Percentiles rank a stretch among this genome's conserved stretches.
Conservation (phyloP, 2,329 filamentous ascomycete species). For the Trichophyton verrucosum region DNA sequence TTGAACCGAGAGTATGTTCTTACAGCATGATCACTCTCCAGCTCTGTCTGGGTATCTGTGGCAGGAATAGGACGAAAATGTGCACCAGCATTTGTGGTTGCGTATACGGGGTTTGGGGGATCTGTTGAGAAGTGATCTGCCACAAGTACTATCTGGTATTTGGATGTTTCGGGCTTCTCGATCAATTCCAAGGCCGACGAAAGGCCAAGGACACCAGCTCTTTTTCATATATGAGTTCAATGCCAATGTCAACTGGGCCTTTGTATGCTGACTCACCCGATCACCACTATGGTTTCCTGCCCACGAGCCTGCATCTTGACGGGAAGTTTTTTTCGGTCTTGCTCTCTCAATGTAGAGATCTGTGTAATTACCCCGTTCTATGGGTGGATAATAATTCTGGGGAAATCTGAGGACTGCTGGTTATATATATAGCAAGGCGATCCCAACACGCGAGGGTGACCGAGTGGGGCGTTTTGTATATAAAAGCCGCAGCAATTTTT, state of each 20-base stretch:
- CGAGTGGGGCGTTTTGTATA: background rate
- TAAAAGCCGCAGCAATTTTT: background rate
- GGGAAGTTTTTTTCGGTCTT: background rate
- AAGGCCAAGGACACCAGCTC: constrained; percentile 31
- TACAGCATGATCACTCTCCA: constrained; percentile 28
- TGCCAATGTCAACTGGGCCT: constrained; percentile 5
- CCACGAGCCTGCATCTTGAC: background rate
- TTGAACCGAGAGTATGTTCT: constrained; percentile 31
- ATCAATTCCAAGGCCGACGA: constrained; percentile 26
- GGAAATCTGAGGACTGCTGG: background rate
- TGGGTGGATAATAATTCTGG: background rate
- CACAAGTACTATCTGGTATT: constrained; percentile 25
- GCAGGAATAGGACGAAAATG: constrained; percentile 37
- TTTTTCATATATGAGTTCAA: constrained; percentile 11
- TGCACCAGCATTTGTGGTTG: constrained; percentile 36
- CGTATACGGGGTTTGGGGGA: constrained; percentile 28
- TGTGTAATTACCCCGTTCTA: background rate
- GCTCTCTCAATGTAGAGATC: background rate
- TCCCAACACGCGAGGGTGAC: background rate
- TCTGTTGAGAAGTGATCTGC: constrained; percentile 30
- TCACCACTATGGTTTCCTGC: constrained; percentile 24
- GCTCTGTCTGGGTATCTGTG: constrained; percentile 23
- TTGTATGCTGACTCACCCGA: constrained; percentile 20
- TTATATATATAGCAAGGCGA: background rate
- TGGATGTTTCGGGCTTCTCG: constrained; percentile 17